Percentiles rank a stretch among this genome's conserved stretches.
phyloP scores from a whole-genome alignment of 495 filamentous ascomycete species.

The Geopyxis carbonaria region DNA sequence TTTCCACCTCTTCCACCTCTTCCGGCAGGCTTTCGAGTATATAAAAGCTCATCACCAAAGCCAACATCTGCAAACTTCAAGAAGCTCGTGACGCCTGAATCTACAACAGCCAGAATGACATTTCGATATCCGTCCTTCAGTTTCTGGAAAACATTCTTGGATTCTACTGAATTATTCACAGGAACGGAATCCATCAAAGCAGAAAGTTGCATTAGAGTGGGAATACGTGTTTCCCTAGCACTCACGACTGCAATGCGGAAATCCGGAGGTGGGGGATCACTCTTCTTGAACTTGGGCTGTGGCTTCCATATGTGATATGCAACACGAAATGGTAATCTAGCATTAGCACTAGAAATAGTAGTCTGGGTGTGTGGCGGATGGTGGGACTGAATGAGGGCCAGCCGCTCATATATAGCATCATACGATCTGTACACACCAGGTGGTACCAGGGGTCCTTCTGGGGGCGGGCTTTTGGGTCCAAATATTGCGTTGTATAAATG shows the following conservation, averaged over 20 bases:
- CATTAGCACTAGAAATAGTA: constrained; percentile 2
- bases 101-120: constrained; percentile 72
- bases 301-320: constrained; percentile 71
- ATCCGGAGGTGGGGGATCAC: constrained; percentile 55
- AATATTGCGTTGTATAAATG: constrained; percentile 19
- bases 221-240: constrained; percentile 51
- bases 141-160: constrained; percentile 38
- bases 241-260: constrained; percentile 68
- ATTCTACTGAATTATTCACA: constrained; percentile 6
- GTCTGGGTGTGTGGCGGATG: constrained; percentile 33
- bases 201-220: constrained; percentile 51
- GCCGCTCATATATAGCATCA: constrained; percentile 53
- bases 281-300: constrained; percentile 51
- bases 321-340: constrained; percentile 41
- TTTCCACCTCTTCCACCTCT: constrained; percentile 27
- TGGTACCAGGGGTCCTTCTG: constrained; percentile 50
- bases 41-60: constrained; percentile 61
- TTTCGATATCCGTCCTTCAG: constrained; percentile 72
- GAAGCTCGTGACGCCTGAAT: constrained; percentile 79
- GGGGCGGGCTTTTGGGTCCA: constrained; percentile 4
- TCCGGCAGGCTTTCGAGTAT: constrained; percentile 32
- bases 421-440: constrained; percentile 70
- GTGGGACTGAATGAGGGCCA: constrained; percentile 59
- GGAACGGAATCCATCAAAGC: constrained; percentile 38
- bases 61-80: constrained; percentile 60